Conservation (phyloP, 2,329 filamentous ascomycete species). For the Hypoxylon sp. region DNA sequence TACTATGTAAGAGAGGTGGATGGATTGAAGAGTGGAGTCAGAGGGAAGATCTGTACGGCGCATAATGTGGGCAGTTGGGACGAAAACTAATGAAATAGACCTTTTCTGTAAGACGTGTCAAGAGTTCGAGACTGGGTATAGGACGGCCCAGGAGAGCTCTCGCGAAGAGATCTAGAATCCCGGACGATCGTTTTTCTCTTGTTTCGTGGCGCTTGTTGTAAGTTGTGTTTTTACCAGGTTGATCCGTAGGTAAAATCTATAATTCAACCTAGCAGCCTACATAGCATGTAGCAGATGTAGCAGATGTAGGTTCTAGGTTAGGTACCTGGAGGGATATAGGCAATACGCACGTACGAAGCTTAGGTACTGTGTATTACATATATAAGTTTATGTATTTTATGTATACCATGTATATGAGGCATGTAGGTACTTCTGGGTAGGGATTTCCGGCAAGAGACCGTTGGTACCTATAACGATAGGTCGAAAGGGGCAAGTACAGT, state of each 20-base stretch:
- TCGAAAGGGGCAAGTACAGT: constrained; percentile 39
- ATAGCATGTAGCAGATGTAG: constrained; percentile 9
- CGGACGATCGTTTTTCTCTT: constrained; percentile 24
- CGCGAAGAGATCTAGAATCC: constrained; percentile 43
- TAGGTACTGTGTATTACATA: constrained; percentile 8
- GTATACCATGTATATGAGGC: constrained; percentile 16
- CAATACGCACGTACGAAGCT: constrained; percentile 33
- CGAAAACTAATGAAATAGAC: constrained; percentile 46
- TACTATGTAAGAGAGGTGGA: constrained; percentile 40
- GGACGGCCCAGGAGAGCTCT: constrained; percentile 35
- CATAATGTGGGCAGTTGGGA: constrained; percentile 44
- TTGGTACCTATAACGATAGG: constrained; percentile 36
- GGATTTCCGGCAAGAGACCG: constrained; percentile 34
- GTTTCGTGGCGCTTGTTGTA: constrained; percentile 20
- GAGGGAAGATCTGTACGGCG: constrained; percentile 38
- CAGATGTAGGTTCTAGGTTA: constrained; percentile 1
- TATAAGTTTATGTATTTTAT: constrained; percentile 18
- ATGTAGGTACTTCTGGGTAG: constrained; percentile 20
- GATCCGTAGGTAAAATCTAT: constrained; percentile 9
- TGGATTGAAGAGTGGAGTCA: constrained; percentile 45
- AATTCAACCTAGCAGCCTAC: constrained; percentile 11
- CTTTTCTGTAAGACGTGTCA: constrained; percentile 46
- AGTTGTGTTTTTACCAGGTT: constrained; percentile 16
- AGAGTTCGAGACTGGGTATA: constrained; percentile 37
- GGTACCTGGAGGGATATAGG: constrained; percentile 30